These are phyloP conservation scores for Protea cynaroides DNA, from an alignment of 164 flowering plant genomes.

Conservation along the genomic window DNA sequence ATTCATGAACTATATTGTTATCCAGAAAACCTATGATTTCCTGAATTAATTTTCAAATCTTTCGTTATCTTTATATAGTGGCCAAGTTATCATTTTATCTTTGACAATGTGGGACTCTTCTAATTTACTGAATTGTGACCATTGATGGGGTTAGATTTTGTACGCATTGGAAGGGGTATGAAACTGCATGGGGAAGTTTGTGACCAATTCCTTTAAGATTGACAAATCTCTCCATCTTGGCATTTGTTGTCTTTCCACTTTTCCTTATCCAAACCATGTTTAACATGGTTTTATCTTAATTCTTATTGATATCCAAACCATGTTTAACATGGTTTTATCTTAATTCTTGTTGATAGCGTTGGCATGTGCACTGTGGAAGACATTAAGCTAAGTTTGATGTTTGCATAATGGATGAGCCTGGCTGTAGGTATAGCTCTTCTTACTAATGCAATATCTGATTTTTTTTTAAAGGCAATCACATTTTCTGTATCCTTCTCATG, in stretches of 20 bases:
- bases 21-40: neutral
- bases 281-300: too few species aligned
- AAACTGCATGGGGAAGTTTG: slow-evolving; percentile 77
- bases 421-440: slow-evolving; percentile 50
- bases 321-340: neutral
- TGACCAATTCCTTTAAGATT: slow-evolving; percentile 77
- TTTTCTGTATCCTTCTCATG: too few species aligned
- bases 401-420: slow-evolving; percentile 97
- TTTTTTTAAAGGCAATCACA: neutral
- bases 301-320: too few species aligned
- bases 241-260: neutral
- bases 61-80: too few species aligned
- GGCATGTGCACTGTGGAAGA: slow-evolving; percentile 51
- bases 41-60: too few species aligned
- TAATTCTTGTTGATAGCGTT: slow-evolving; percentile 32
- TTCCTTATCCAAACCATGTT: too few species aligned
- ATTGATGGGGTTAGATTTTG: slow-evolving; percentile 76
- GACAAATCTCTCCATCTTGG: neutral
- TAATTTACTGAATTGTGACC: slow-evolving; percentile 12
- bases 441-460: neutral
- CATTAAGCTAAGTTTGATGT: slow-evolving; percentile 69
- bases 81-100: too few species aligned
- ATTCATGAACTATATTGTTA: too few species aligned
- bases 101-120: neutral
- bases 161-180: slow-evolving; percentile 84